phyloP scores from a whole-genome alignment of 176 grass and related monocot genomes.

The Poa pratensis region DNA sequence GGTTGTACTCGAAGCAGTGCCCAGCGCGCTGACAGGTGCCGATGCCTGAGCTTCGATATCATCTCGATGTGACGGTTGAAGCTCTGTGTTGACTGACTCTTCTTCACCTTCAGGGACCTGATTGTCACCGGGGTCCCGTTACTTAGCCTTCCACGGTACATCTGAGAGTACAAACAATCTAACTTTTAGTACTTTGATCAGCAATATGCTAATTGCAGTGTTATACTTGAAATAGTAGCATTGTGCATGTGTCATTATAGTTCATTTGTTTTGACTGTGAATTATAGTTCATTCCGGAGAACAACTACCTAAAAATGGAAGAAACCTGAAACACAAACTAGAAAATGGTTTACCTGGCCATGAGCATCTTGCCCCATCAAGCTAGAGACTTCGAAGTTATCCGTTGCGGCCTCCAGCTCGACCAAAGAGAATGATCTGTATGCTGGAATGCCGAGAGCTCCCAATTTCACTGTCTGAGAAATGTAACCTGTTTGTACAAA shows the following conservation, averaged over 20 bases:
- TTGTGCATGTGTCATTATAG: too few relatives aligned
- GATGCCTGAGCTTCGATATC: slow-evolving; percentile 79
- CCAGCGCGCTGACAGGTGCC: slow-evolving; percentile 85
- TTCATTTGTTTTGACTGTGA: too few relatives aligned
- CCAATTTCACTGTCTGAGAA: slow-evolving; percentile 69
- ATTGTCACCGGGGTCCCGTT: slow-evolving; percentile 65
- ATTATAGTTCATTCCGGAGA: background rate
- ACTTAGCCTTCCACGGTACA: slow-evolving; percentile 67
- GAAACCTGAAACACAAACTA: background rate
- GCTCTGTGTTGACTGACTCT: slow-evolving; percentile 59
- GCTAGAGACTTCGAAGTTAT: slow-evolving; percentile 64
- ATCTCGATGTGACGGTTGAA: slow-evolving; percentile 76
- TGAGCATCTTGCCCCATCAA: slow-evolving; percentile 68
- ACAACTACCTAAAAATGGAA: background rate
- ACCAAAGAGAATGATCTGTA: slow-evolving; percentile 79
- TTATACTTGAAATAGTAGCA: background rate
- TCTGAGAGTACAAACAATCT: slow-evolving; percentile 34
- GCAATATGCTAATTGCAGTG: background rate
- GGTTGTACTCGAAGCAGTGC: slow-evolving; percentile 73
- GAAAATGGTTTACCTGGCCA: slow-evolving; percentile 55
- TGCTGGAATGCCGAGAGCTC: slow-evolving; percentile 65
- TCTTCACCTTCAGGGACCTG: slow-evolving; percentile 61
- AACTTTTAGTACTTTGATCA: background rate
- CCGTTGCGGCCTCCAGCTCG: slow-evolving; percentile 83
- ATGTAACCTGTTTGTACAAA: slow-evolving; percentile 61